These are phyloP conservation scores for Bonnemaisonia californica DNA, from an alignment of 31 red algal species.

Conservation along the genomic window DNA sequence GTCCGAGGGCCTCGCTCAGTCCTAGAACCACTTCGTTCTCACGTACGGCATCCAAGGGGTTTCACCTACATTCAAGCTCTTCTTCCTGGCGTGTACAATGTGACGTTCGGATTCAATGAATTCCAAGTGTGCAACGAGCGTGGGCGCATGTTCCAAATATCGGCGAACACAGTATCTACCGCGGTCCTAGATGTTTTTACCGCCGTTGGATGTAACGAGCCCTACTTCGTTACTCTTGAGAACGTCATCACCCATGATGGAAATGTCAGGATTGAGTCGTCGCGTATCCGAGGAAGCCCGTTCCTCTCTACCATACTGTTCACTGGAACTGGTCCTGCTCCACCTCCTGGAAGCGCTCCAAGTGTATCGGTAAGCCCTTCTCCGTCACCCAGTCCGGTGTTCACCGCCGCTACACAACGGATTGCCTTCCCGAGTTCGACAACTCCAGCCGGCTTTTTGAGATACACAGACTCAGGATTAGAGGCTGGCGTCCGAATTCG, in stretches of 20 bases:
- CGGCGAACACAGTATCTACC: not conserved
- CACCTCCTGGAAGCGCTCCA: not conserved
- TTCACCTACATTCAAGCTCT: not conserved
- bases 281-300: not conserved
- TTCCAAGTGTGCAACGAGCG: not conserved
- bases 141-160: slow-evolving; percentile 5
- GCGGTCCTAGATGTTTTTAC: not conserved
- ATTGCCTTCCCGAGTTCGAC: slow-evolving; percentile 13
- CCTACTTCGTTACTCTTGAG: not conserved
- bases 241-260: not conserved
- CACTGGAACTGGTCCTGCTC: not conserved
- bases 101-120: slow-evolving; percentile 4
- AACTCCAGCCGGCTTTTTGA: not conserved
- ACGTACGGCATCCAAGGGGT: no score
- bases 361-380: not conserved
- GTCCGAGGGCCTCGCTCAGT: no score
- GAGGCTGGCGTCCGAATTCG: not conserved
- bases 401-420: not conserved
- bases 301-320: not conserved
- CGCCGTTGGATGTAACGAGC: not conserved
- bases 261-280: not conserved
- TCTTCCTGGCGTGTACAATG: not conserved
- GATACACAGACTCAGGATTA: not conserved
- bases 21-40: no score
- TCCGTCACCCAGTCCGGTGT: not conserved